Base-by-base conservation (phyloP, 2,329 filamentous ascomycete genomes). In the Colletotrichum liriopes region DNA sequence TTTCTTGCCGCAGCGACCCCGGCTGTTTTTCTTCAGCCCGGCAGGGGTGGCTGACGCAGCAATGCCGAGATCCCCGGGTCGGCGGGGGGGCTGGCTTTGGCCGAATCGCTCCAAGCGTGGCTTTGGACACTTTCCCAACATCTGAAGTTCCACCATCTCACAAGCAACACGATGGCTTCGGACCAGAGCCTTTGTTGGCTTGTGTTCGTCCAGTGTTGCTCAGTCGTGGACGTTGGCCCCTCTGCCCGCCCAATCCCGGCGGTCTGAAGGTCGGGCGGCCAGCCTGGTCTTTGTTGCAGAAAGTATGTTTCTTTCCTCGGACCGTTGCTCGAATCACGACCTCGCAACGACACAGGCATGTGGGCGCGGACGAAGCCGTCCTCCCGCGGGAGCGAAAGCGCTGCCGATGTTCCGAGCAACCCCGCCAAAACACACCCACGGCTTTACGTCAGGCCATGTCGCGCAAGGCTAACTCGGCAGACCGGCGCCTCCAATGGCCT, bases 1-100 rank as follows among this genome's bases (percentile, higher is more conserved):
- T 72, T 72, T 72, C 67, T 67, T n/a, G 26, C 37, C 61, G 47
- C 37, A 41, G 47, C 60, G 55, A 8, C 35, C 11, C 35, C 35
- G 11, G 23, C 39, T 26, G 35, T 35, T 51, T 37, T 26, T 37
- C 18, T 63, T 71, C 65, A 72, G 65, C 69, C 69, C 69, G 43
- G 54, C 69, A 72, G 65, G 69, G 69, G 68, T 62, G 18, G 65
- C 65, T 64, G 59, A 72, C 37, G 66, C 66, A 60, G 51, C 47
- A 71, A 69, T 72, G 69, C 65, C 65, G 69, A 72, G 37, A 26
- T 62, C 56, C 65, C 65, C 51, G 69, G 58, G 32, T 35, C n/a
- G 14, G 41, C 55, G 26, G 67, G 61, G 45, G 18, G 9, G 45
- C 20, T 29, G 5, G 23, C 16, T 43, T 43, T 51, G 61, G 20